These are phyloP conservation scores for Fusarium chuoi DNA, from an alignment of 2,329 filamentous ascomycete genomes.

Conservation along the genomic window DNA sequence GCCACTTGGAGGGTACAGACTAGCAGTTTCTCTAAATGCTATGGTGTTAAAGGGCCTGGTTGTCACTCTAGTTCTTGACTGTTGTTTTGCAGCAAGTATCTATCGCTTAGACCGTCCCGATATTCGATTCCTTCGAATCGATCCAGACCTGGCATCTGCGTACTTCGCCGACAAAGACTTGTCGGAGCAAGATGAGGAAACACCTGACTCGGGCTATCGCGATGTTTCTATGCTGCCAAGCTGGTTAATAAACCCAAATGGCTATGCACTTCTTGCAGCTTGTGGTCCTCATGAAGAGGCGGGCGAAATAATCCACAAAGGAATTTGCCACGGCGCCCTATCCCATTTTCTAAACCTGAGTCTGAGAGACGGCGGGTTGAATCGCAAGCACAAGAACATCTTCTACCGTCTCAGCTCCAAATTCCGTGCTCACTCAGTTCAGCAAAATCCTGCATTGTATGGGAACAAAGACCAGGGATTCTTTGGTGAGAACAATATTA, in stretches of 20 bases:
- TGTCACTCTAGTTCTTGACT: conserved; percentile 31
- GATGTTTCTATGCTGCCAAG: conserved; percentile 1
- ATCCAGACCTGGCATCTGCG: not conserved
- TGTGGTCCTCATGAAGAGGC: conserved; percentile 16
- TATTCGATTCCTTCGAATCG: not conserved
- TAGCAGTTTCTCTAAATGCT: not conserved
- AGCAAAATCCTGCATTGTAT: conserved; percentile 5
- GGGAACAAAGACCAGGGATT: conserved; percentile 28
- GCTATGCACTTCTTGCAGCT: conserved; percentile 19
- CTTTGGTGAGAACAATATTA: not conserved
- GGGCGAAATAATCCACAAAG: not conserved
- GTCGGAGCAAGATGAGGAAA: fast-evolving
- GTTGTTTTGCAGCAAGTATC: conserved; percentile 29
- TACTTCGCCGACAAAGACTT: not conserved
- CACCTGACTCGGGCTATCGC: not conserved
- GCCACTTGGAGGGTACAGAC: not conserved
- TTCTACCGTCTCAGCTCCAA: not conserved
- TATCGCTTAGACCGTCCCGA: not conserved
- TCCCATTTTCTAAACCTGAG: not conserved
- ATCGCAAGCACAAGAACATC: conserved; percentile 1
- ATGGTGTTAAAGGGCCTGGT: conserved; percentile 16
- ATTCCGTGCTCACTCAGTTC: not conserved
- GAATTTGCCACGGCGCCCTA: not conserved
- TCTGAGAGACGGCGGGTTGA: not conserved
- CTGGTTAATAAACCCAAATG: conserved; percentile 14